Conservation (phyloP, 345 rosid species). For the Chamaenerion angustifolium region DNA sequence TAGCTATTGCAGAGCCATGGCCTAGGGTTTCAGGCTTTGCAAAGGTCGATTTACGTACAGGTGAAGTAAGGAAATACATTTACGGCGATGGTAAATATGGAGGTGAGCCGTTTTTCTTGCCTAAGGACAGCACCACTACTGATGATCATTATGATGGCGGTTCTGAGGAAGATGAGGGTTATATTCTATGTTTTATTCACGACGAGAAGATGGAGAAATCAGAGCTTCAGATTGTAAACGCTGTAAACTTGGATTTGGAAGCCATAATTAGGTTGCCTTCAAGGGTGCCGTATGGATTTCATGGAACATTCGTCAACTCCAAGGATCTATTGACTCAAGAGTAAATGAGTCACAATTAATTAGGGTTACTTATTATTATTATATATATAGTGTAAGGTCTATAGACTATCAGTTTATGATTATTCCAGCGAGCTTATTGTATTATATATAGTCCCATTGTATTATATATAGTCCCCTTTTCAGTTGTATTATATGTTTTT, state of each 20-base stretch:
- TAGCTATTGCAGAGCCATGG: conserved; percentile 87
- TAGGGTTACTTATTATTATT: too few species aligned
- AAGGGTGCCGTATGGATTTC: conserved; percentile 85
- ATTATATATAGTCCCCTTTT: too few species aligned
- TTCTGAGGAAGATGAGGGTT: conserved; percentile 62
- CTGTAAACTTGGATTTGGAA: conserved; percentile 36
- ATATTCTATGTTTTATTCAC: conserved; percentile 57
- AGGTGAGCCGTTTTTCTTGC: conserved; percentile 73
- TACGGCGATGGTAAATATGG: conserved; percentile 60
- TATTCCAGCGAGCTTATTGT: too few species aligned
- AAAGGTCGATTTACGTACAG: conserved; percentile 57
- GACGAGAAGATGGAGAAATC: conserved; percentile 60
- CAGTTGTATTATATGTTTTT: too few species aligned
- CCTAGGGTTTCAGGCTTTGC: conserved; percentile 80
- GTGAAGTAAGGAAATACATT: conserved; percentile 35
- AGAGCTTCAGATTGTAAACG: conserved; percentile 62
- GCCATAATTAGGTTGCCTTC: conserved; percentile 61
- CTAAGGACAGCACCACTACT: conserved; percentile 7
- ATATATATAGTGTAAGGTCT: too few species aligned
- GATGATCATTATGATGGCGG: conserved; percentile 40
- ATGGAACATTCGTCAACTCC: conserved; percentile 62
- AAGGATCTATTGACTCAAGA: conserved; percentile 50
- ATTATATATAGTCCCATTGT: too few species aligned
- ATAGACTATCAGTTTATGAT: too few species aligned
- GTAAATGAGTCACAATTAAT: conserved; percentile 8